Base-by-base conservation (phyloP, 73 alveolate species). In the Paramecium bursaria region DNA sequence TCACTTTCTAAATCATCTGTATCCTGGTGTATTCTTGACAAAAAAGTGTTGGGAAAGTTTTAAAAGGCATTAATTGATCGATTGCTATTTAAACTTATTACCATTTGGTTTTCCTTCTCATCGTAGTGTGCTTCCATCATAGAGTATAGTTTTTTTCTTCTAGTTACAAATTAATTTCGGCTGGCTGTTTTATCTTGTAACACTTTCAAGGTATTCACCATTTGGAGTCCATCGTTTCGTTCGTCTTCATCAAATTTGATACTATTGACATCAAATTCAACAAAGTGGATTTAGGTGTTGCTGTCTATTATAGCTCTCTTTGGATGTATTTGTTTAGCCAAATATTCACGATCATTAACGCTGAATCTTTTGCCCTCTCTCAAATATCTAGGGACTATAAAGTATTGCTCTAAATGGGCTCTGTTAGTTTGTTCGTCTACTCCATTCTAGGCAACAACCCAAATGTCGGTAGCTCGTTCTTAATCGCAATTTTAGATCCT, bases 1-100 rank as follows among this genome's bases (percentile, higher is more conserved):
- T 67, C 82, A 67, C 82, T 67, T 42, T 67, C 82, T 67, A 67
- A 35, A 67, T 67, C 82, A 57, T 57, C 51, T 23, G 76, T 17
- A 0, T 30, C 76, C 14, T 67, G 60, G 22, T 31, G 82, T 67
- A 67, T 21, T 31, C 19, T 2, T 14, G 82, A 67, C 0, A 67
- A 57, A 21, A 67, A 67, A 11, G 82, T 67, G 11, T 67, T 67
- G 2, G 82, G 82, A 35, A 67, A 67, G 0, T 31, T 67, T 0
- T 53, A 57, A 27, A 67, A 67, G 21, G 33, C 60, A 67, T 67
- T 67, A 1, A 67, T 67, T 0, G 82, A 67, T 39, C 44, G 21
- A 35, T 14, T 67, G 21, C 39, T 14, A 67, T 57, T 67, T 7
- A 21, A 67, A 7, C 60, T 39, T 1, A 67, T 19, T 2, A 67